phyloP scores from a whole-genome alignment of 129 eudicot species.

The Flaveria bidentis region DNA sequence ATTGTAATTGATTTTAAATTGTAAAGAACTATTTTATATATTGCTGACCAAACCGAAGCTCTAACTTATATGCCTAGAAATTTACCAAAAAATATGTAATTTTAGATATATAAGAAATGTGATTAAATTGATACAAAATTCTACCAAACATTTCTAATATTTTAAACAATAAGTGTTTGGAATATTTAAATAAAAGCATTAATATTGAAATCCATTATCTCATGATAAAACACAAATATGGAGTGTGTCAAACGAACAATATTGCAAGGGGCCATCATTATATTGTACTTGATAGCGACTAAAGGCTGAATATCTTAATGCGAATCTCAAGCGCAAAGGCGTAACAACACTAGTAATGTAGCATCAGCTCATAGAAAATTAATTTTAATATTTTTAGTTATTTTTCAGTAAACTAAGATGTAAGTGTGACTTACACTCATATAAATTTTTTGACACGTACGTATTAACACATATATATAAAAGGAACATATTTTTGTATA shows the following conservation, averaged over 20 bases:
- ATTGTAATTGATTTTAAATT: no score
- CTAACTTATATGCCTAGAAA: no score
- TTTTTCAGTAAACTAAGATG: no score
- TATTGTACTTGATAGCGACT: conserved; percentile 8
- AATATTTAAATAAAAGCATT: neutral
- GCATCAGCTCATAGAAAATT: no score
- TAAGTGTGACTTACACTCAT: no score
- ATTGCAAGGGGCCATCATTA: conserved; percentile 23
- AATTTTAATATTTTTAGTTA: no score
- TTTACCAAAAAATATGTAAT: no score
- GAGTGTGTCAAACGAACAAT: conserved; percentile 21
- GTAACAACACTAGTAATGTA: neutral
- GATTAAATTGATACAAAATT: neutral
- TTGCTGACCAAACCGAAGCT: no score
- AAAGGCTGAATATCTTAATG: neutral
- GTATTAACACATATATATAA: no score
- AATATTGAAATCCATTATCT: conserved; percentile 17
- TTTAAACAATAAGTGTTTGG: conserved; percentile 1
- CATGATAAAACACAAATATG: conserved; percentile 15
- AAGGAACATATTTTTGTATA: no score
- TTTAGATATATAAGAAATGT: neutral
- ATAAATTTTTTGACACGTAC: no score
- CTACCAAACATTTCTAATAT: neutral
- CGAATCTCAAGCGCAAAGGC: conserved; percentile 7
- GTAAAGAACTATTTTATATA: no score